Evolutionary conservation across 2,329 filamentous ascomycete genomes (phyloP).

Genomic region (Colletotrichum endophyticum): DNA sequence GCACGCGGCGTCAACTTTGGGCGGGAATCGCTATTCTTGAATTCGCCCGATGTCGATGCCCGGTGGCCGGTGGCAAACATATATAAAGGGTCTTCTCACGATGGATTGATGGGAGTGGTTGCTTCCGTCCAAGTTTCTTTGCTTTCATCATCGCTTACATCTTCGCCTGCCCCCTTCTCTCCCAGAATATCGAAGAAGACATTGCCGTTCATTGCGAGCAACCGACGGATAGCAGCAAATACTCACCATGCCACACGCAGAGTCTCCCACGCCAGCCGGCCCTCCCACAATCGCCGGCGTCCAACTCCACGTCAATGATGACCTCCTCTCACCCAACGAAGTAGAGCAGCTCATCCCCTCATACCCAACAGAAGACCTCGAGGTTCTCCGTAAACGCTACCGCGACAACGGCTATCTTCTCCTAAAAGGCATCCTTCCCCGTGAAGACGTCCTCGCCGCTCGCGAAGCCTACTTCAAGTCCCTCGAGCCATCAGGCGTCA

Average conservation of each 20-base stretch:
- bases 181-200: accelerated
- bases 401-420: slow-evolving; percentile 15
- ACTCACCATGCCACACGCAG: not conserved
- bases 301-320: slow-evolving; percentile 33
- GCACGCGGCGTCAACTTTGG: not conserved
- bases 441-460: slow-evolving; percentile 15
- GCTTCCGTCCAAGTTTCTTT: not conserved
- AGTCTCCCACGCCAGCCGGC: not conserved
- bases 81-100: not conserved
- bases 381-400: slow-evolving; percentile 7
- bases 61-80: not conserved
- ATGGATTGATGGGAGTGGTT: accelerated
- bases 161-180: accelerated
- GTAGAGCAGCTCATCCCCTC: slow-evolving; percentile 47
- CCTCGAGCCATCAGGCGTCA: slow-evolving; percentile 19
- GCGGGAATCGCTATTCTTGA: not conserved
- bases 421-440: slow-evolving; percentile 13
- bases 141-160: not conserved
- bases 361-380: slow-evolving; percentile 30
- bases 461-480: slow-evolving; percentile 18
- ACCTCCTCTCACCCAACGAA: slow-evolving; percentile 46
- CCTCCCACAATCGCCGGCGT: slow-evolving; percentile 6
- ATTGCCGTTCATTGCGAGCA: not conserved
- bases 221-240: accelerated
- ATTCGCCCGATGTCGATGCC: too few relatives aligned